Base-by-base conservation (phyloP, 306 rosid genomes). In the Alnus glutinosa region DNA sequence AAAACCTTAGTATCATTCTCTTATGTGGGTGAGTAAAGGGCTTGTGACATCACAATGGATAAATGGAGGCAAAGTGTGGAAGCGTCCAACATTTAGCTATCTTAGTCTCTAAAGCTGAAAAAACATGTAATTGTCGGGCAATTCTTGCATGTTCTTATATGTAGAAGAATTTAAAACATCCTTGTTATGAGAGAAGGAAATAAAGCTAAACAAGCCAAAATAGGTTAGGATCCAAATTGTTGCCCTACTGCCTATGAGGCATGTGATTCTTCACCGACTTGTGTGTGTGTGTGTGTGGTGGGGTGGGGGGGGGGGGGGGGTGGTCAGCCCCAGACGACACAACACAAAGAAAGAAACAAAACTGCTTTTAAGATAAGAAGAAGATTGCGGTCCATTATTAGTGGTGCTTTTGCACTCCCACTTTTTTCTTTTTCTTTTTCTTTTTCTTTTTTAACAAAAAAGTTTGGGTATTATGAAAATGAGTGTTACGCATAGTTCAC, bases 281-380 rank as follows among this genome's bases (percentile, higher is more conserved):
- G 81, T 46, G 80, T 69, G n/a, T n/a, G n/a, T n/a, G n/a, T n/a
- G n/a, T n/a, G n/a, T n/a, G n/a, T n/a, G n/a, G n/a, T n/a, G n/a
- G n/a, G n/a, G n/a, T n/a, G n/a, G n/a, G n/a, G n/a, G n/a, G n/a
- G n/a, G n/a, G n/a, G n/a, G 73, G 50, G 64, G 71, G 64, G 68
- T 0, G 28, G 74, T 57, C 55, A 79, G 44, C 84, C 85, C 82
- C 85, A 79, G 83, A 81, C 57, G 70, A 77, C 83, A 81, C 63
- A 80, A 71, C 69, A 52, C 34, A 62, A 69, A 55, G 50, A 78
- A 69, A 74, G 78, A 81, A 80, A 67, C 30, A 59, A 63, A 82
- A 58, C 80, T 16, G 46, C 89, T 83, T 83, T 85, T 70, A 57
- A 52, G 75, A 87, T 83, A 75, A 87, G 74, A 87, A 18, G 73